A percentile compares a stretch with the other conserved stretches of the same genome.
phyloP scores from a whole-genome alignment of 371 early-diverging fungal genomes.

The Rhizopus arrhizus region DNA sequence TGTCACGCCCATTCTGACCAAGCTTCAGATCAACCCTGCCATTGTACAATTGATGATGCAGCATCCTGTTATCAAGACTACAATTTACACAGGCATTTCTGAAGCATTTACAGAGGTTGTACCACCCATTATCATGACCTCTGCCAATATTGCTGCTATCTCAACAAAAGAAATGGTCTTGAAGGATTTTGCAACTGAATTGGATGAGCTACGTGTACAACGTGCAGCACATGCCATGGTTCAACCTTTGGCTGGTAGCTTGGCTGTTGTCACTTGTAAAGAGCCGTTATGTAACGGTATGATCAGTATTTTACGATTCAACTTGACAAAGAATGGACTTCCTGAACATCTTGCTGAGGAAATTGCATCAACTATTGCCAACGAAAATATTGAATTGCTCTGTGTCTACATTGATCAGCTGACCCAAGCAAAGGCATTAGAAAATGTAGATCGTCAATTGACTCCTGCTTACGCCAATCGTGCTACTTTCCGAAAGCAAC shows the following conservation, averaged over 20 bases:
- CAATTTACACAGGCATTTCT: conserved; percentile 66
- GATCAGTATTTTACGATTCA: conserved; percentile 70
- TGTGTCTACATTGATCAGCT: conserved; percentile 90
- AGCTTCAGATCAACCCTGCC: conserved; percentile 38
- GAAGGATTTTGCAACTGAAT: conserved; percentile 94
- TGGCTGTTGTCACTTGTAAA: conserved; percentile 91
- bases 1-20: conserved; percentile 30
- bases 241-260: conserved; percentile 73
- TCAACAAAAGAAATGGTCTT: conserved; percentile 86
- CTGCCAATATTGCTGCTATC: conserved; percentile 87
- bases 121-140: conserved; percentile 84
- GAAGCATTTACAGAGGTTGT: conserved; percentile 52
- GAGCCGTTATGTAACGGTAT: conserved; percentile 87
- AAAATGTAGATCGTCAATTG: conserved; percentile 82
- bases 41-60: conserved; percentile 78
- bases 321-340: conserved; percentile 78
- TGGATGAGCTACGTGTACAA: conserved; percentile 86
- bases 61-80: conserved; percentile 83
- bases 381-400: conserved; percentile 89
- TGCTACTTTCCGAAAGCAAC: conserved; percentile 78
- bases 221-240: conserved; percentile 95
- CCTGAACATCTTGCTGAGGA: conserved; percentile 84
- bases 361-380: conserved; percentile 75
- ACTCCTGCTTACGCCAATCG: conserved; percentile 71
- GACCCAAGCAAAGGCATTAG: conserved; percentile 84